Evolutionary conservation across 2,329 filamentous ascomycete species (phyloP), one percentile per base, ranked within the genome.

Genomic region (Ophiocordyceps camponoti-saundersi): DNA sequence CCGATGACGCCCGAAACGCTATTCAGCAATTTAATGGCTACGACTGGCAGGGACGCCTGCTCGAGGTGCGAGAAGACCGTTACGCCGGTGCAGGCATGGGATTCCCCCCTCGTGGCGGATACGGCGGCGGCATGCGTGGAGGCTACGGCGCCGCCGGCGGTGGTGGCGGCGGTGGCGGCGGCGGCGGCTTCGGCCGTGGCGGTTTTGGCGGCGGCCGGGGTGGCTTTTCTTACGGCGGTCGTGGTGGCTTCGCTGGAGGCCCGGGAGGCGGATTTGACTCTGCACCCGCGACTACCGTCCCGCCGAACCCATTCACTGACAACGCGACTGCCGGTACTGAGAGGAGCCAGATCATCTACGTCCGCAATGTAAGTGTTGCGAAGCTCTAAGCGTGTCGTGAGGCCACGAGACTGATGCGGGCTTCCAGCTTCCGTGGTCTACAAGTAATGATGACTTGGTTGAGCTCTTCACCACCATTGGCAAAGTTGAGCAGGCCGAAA

Each of bases 21-120:
- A 98, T 98, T 53, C 81, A 88, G 59, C 89, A 95, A 56, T 98
- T 96, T 73, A 95, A 96, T 61, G 92, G 92, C 49, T 96, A 95
- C 62, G 92, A 98, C 53, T 98, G 92, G 92, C 90, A 96, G 64
- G 92, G 92, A 12, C 84, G 92, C 49, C 70, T 81, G 46, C 78
- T 98, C 45, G 92, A 98, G 64, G 92, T 98, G 52, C 88, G 92
- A 52, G 90, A 96, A 65, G 92, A 98, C 61, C 84, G 92, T 48
- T 98, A 89, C 61, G 92, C 92, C 49, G 80, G 79, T 23, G 70
- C 66, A 50, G 80, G 56, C 61, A 71, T 56, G 69, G 77, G 75
- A 49, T 69, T 70, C 50, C 67, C 68, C 18, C 75, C 73, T 44
- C 72, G 75, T 51, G 77, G 78, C 42, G 79, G 76, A 46, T 76